A percentile compares a stretch with the other conserved stretches of the same genome.
phyloP scores from a whole-genome alignment of 2,329 filamentous ascomycete species.

The Catunica adiposa region DNA sequence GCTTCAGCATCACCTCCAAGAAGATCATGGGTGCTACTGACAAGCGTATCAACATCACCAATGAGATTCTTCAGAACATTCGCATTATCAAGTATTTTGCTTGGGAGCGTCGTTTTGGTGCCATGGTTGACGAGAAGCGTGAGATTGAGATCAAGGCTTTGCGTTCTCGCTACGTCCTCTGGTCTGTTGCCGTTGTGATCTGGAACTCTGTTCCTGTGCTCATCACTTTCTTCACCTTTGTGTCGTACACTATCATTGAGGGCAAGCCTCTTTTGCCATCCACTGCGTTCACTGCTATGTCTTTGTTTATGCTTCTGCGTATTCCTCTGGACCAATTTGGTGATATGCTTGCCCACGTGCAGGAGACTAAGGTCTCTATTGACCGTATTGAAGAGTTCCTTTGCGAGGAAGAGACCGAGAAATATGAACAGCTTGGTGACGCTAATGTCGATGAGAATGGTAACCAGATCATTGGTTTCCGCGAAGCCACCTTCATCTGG shows the following conservation, averaged over 20 bases:
- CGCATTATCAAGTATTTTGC: slow-evolving; percentile 99
- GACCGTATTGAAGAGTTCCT: slow-evolving; percentile 93
- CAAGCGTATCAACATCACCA: slow-evolving; percentile 88
- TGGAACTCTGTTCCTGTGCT: slow-evolving; percentile 93
- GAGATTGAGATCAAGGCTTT: slow-evolving; percentile 60
- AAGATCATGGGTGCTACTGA: slow-evolving; percentile 85
- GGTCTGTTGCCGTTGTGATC: slow-evolving; percentile 79
- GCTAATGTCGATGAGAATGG: slow-evolving; percentile 53
- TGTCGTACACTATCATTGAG: slow-evolving; percentile 82
- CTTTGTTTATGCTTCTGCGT: slow-evolving; percentile 83
- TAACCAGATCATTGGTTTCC: slow-evolving; percentile 65
- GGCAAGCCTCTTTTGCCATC: slow-evolving; percentile 80
- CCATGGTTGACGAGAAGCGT: slow-evolving; percentile 78
- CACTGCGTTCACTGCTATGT: slow-evolving; percentile 87
- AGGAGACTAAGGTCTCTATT: slow-evolving; percentile 92
- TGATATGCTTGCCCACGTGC: slow-evolving; percentile 96
- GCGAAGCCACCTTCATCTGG: slow-evolving; percentile 77
- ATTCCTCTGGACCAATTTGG: slow-evolving; percentile 90
- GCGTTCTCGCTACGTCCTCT: slow-evolving; percentile 71
- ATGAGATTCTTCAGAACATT: slow-evolving; percentile 93
- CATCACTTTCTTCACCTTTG: slow-evolving; percentile 92
- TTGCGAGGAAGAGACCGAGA: slow-evolving; percentile 85
- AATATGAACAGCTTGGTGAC: slow-evolving; percentile 68
- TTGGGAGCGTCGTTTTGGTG: slow-evolving; percentile 84
- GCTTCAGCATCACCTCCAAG: slow-evolving; percentile 76